These are phyloP conservation scores for Rubia yunnanensis DNA, from an alignment of 257 asterid species.

Conservation along the genomic window DNA sequence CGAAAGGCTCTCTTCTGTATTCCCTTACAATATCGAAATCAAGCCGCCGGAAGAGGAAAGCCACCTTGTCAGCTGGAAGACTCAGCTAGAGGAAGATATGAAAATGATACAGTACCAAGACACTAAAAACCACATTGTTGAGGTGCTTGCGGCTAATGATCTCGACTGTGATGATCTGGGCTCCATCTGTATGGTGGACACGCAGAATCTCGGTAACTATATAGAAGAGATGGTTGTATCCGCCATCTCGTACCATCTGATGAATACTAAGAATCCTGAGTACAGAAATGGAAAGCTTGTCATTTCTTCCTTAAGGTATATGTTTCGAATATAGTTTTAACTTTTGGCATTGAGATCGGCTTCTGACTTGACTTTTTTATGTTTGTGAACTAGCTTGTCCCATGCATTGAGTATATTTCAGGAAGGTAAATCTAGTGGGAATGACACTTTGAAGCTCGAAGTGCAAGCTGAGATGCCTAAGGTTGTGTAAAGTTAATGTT, in stretches of 20 bases:
- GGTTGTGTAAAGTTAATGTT: constrained; percentile 27
- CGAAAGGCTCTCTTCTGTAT: constrained; percentile 46
- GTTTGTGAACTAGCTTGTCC: constrained; percentile 52
- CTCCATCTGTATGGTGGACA: constrained; percentile 67
- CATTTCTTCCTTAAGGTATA: constrained; percentile 79
- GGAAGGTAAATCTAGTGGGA: constrained; percentile 58
- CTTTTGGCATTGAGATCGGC: not conserved
- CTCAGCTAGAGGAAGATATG: constrained; percentile 84
- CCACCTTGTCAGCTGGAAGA: constrained; percentile 71
- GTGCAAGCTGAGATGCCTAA: constrained; percentile 57
- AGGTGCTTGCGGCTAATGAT: constrained; percentile 91
- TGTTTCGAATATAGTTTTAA: not conserved
- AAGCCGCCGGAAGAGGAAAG: constrained; percentile 82
- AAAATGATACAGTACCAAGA: constrained; percentile 70
- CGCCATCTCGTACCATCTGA: constrained; percentile 77
- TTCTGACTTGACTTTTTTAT: not conserved
- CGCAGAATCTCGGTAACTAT: constrained; percentile 48
- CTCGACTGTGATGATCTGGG: constrained; percentile 84
- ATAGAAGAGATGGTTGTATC: constrained; percentile 86
- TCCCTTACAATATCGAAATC: constrained; percentile 79
- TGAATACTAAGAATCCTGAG: constrained; percentile 61
- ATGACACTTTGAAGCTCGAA: constrained; percentile 64
- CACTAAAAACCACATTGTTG: constrained; percentile 78
- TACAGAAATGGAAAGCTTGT: constrained; percentile 93
- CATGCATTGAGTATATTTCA: constrained; percentile 82